These are phyloP conservation scores for Hirsutella rhossiliensis DNA, from an alignment of 2,329 filamentous ascomycete genomes.

Conservation along the genomic window DNA sequence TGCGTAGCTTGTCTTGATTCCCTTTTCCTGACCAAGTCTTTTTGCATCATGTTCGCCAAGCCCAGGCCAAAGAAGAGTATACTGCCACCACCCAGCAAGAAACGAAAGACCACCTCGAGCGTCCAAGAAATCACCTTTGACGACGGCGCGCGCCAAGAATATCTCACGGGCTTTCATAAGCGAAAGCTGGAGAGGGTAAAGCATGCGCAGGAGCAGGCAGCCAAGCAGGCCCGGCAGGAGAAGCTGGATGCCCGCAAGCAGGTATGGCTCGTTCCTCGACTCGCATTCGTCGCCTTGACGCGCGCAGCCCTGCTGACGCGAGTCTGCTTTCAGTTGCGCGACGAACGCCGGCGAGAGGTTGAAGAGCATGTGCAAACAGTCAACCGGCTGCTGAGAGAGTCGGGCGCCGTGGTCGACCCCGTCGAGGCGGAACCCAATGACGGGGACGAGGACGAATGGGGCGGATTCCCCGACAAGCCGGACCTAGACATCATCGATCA, in stretches of 20 bases:
- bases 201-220: slow-evolving; percentile 70
- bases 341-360: slow-evolving; percentile 71
- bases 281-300: neutral
- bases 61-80: slow-evolving; percentile 45
- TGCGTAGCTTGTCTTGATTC: too few species aligned
- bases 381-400: slow-evolving; percentile 54
- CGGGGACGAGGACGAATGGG: slow-evolving; percentile 44
- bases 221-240: slow-evolving; percentile 66
- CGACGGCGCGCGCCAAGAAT: slow-evolving; percentile 65
- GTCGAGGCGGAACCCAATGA: slow-evolving; percentile 28
- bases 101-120: slow-evolving; percentile 45
- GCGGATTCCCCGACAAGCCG: slow-evolving; percentile 46
- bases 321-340: slow-evolving; percentile 51
- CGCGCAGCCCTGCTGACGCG: neutral
- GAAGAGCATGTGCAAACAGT: slow-evolving; percentile 72
- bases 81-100: slow-evolving; percentile 51
- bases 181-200: slow-evolving; percentile 79
- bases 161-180: slow-evolving; percentile 93
- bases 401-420: slow-evolving; percentile 30
- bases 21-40: too few species aligned
- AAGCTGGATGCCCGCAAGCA: slow-evolving; percentile 61
- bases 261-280: slow-evolving; percentile 34
- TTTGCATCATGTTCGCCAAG: slow-evolving; percentile 34
- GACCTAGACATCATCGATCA: slow-evolving; percentile 50
- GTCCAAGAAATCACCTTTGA: slow-evolving; percentile 84